Evolutionary conservation across 176 grass and related monocot genomes (phyloP), one percentile per base, ranked within the genome.

Genomic region (Musa schizocarpa): DNA sequence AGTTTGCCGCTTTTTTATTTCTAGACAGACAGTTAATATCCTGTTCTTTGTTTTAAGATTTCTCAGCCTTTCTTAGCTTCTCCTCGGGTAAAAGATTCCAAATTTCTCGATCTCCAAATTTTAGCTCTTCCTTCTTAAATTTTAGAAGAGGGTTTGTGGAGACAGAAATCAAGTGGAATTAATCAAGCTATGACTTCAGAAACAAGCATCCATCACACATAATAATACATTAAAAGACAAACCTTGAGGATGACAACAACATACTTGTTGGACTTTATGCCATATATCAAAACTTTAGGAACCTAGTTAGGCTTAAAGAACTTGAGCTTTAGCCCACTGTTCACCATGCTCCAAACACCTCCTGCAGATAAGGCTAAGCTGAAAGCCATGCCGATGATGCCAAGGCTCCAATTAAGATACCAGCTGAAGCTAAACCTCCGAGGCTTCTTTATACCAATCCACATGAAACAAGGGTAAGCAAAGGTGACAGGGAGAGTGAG

Each of bases 391-490:
- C 95, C 90, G 20, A 91, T 77, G 61, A 91, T 43, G 0, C 86
- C 95, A 9, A 98, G 90, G 14, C 82, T 71, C 95, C 90, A 93
- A 71, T 98, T 98, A 25, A 98, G 88, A 76, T 98, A 98, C 94
- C 94, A 98, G 49, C 82, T 88, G 63, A 85, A 91, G 69, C 88
- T 93, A 65, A 85, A 84, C 78, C 76, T 87, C 52, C 89, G 81
- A 1, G 94, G 94, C 67, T 98, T 98, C 88, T 98, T 98, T 73
- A 98, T 83, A 23, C 83, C 64, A 53, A 98, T 91, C 94, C 94
- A 98, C 94, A 98, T 98, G 82, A 98, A 98, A 74, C 90, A 98
- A 0, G 94, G 94, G 59, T 98, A 98, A 11, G 94, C 90, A 68
- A 98, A 93, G 19, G 94, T 98, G 20, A 98, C 94, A 0, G 94